A percentile compares a stretch with the other conserved stretches of the same genome.
Evolutionary conservation across 2,329 filamentous ascomycete species (phyloP).

Genomic region (Septoria petroselini): DNA sequence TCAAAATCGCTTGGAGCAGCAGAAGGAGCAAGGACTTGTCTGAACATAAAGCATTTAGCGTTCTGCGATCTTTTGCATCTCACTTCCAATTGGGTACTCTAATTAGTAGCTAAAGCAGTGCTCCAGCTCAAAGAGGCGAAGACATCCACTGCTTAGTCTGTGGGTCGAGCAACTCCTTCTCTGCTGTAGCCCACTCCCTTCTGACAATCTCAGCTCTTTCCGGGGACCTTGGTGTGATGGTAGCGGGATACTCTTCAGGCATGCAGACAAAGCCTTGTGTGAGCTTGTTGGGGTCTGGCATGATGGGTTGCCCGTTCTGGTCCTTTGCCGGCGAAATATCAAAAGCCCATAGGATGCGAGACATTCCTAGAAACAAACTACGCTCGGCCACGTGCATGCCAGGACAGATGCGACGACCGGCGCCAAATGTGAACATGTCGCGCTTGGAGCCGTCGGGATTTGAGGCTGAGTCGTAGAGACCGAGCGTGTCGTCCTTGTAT

Average conservation of each 20-base stretch:
- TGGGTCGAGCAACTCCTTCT: slow-evolving; percentile 27
- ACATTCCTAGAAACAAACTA: slow-evolving; percentile 38
- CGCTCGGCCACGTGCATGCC: slow-evolving; percentile 35
- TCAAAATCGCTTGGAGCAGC: slow-evolving; percentile 22
- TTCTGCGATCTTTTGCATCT: no score
- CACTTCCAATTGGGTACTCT: no score
- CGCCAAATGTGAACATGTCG: slow-evolving; percentile 29
- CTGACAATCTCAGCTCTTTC: slow-evolving; percentile 34
- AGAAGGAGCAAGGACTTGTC: slow-evolving; percentile 20
- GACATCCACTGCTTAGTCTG: slow-evolving; percentile 34
- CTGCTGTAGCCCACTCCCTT: slow-evolving; percentile 30
- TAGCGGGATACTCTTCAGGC: slow-evolving; percentile 42
- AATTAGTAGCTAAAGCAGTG: no score
- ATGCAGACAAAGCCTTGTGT: slow-evolving; percentile 47
- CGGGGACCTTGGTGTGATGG: slow-evolving; percentile 39
- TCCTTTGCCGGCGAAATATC: slow-evolving; percentile 38
- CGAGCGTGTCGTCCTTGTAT: slow-evolving; percentile 27
- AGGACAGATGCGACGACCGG: slow-evolving; percentile 34
- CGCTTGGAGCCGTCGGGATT: slow-evolving; percentile 21
- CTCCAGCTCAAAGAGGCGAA: slow-evolving; percentile 13
- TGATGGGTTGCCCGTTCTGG: slow-evolving; percentile 35
- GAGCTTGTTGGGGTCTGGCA: slow-evolving; percentile 42
- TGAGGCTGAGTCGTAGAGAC: slow-evolving; percentile 33
- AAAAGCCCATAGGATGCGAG: slow-evolving; percentile 49
- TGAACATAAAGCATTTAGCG: background rate